Percentiles rank a stretch among this genome's conserved stretches.
Conservation (phyloP, 106 monocot genomes). For the Agapanthus africanus region DNA sequence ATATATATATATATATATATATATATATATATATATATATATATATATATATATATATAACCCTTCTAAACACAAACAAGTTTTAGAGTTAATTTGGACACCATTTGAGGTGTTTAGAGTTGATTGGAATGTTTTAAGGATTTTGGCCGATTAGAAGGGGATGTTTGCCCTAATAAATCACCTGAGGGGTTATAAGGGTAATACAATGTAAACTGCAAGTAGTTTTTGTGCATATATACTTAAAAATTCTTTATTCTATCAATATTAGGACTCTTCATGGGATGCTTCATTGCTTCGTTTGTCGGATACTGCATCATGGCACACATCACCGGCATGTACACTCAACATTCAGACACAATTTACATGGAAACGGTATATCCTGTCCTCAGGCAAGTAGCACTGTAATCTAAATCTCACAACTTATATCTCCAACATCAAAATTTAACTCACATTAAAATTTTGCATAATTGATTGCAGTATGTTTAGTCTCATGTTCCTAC, state of each 20-base stretch:
- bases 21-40: too few relatives aligned
- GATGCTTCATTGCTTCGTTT: constrained; percentile 82
- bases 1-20: too few relatives aligned
- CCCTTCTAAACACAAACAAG: neutral
- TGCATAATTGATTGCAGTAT: constrained; percentile 42
- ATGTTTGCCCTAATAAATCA: neutral
- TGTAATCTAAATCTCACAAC: neutral
- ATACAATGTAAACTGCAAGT: neutral
- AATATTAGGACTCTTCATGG: constrained; percentile 73
- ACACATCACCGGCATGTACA: constrained; percentile 80
- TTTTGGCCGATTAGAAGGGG: too few relatives aligned
- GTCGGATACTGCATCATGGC: constrained; percentile 92
- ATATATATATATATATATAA: too few relatives aligned
- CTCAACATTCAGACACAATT: constrained; percentile 40
- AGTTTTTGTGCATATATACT: neutral
- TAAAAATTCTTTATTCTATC: neutral
- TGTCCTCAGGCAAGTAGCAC: constrained; percentile 54
- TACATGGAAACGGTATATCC: constrained; percentile 98
- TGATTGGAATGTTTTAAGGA: too few relatives aligned
- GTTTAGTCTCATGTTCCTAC: constrained; percentile 81
- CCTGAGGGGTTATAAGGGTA: neutral
- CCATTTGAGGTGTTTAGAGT: too few relatives aligned
- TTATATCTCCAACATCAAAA: neutral
- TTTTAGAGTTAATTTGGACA: too few relatives aligned
- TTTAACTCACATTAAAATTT: neutral